Percentiles rank a stretch among this genome's conserved stretches.
Evolutionary conservation across 2,329 filamentous ascomycete genomes (phyloP).

Genomic region (Microcyclospora pomicola): DNA sequence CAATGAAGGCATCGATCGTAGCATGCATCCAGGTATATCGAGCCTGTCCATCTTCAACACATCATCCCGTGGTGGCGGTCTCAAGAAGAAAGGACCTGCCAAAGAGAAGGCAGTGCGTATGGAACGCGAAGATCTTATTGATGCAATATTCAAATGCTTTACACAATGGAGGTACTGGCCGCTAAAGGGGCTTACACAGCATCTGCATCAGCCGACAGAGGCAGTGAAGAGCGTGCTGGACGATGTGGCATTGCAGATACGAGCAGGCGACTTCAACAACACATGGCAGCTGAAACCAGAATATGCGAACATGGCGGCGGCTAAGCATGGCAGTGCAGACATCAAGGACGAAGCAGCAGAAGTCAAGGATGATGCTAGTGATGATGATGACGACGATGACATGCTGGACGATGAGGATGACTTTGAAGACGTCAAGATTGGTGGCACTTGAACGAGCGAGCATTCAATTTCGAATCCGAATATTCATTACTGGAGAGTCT

Average conservation of each 20-base stretch:
- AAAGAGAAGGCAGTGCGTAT: slow-evolving; percentile 84
- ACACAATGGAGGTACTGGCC: slow-evolving; percentile 81
- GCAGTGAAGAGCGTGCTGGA: slow-evolving; percentile 78
- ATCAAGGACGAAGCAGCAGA: slow-evolving; percentile 37
- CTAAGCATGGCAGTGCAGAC: slow-evolving; percentile 6
- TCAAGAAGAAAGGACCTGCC: slow-evolving; percentile 36
- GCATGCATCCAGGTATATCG: slow-evolving; percentile 20
- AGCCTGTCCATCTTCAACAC: slow-evolving; percentile 19
- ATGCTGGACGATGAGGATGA: slow-evolving; percentile 29
- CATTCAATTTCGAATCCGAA: too few relatives aligned
- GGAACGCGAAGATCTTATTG: slow-evolving; percentile 73
- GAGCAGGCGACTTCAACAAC: slow-evolving; percentile 71
- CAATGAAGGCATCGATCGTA: slow-evolving; percentile 26
- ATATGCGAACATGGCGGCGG: slow-evolving; percentile 37
- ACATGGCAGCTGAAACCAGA: slow-evolving; percentile 70
- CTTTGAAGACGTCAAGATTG: slow-evolving; percentile 29
- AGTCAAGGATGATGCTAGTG: slow-evolving; percentile 26
- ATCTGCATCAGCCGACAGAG: slow-evolving; percentile 77
- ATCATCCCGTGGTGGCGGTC: slow-evolving; percentile 16
- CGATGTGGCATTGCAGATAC: slow-evolving; percentile 68
- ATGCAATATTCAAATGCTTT: slow-evolving; percentile 74
- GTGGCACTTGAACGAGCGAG: slow-evolving; percentile 2
- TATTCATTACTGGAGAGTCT: too few relatives aligned
- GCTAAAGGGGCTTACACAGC: slow-evolving; percentile 69
- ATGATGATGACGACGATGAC: slow-evolving; percentile 39